These are phyloP conservation scores for Biscutella auriculata DNA, from an alignment of 441 rosid genomes.

Conservation along the genomic window DNA sequence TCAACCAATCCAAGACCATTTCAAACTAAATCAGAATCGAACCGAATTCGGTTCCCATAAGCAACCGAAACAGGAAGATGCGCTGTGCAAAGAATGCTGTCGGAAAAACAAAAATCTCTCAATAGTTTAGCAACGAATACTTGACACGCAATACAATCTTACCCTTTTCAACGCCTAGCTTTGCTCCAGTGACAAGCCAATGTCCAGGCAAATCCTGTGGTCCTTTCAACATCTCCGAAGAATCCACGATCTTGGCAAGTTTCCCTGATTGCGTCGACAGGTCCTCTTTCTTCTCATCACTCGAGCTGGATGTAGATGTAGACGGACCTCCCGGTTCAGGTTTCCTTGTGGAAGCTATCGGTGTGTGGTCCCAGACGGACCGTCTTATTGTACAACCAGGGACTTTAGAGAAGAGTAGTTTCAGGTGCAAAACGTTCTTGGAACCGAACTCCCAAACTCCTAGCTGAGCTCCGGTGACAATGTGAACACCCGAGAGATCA, in stretches of 20 bases:
- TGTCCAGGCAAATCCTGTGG: conserved; percentile 69
- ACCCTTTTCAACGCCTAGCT: conserved; percentile 70
- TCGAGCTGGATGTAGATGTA: conserved; percentile 35
- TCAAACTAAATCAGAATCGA: conserved; percentile 8
- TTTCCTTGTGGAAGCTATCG: conserved; percentile 22
- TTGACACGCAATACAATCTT: conserved; percentile 59
- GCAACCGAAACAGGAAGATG: conserved; percentile 13
- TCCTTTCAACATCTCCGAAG: conserved; percentile 56
- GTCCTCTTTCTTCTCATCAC: conserved; percentile 43
- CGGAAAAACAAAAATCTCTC: conserved; percentile 14
- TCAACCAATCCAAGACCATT: background rate
- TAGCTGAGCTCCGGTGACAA: conserved; percentile 73
- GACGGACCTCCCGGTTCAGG: conserved; percentile 26
- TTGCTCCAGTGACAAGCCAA: conserved; percentile 80
- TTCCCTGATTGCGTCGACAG: conserved; percentile 34
- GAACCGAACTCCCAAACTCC: conserved; percentile 75
- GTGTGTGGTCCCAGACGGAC: conserved; percentile 72
- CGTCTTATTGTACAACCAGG: conserved; percentile 75
- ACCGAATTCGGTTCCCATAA: background rate
- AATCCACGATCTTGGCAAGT: conserved; percentile 51
- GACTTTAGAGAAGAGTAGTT: conserved; percentile 60
- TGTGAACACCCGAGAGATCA: conserved; percentile 67
- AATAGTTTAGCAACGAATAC: conserved; percentile 67
- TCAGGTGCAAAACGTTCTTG: conserved; percentile 53
- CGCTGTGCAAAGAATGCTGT: conserved; percentile 26